These are phyloP conservation scores for Colletotrichum sp. DNA, from an alignment of 2,329 filamentous ascomycete species.

Conservation along the genomic window DNA sequence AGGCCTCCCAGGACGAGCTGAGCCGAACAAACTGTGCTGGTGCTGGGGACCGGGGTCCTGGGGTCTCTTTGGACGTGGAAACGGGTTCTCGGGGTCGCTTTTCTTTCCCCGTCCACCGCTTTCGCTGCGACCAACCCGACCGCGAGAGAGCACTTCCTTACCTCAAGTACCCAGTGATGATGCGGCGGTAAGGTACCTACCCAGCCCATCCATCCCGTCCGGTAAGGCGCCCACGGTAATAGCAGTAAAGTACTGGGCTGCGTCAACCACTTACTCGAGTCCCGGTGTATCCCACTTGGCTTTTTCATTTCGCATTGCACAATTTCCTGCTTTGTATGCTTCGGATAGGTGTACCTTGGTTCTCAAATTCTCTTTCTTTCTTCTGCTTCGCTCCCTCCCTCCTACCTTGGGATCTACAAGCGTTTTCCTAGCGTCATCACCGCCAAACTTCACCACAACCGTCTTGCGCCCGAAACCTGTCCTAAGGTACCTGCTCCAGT, in stretches of 20 bases:
- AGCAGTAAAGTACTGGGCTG: neutral
- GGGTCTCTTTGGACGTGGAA: neutral
- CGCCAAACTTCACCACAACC: neutral
- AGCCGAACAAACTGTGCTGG: neutral
- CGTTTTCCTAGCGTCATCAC: neutral
- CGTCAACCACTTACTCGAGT: neutral
- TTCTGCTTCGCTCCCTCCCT: neutral
- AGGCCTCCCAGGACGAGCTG: neutral
- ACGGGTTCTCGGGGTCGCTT: slow-evolving; percentile 12
- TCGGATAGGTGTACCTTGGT: neutral
- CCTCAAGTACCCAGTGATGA: neutral
- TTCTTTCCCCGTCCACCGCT: neutral
- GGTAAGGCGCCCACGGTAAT: neutral
- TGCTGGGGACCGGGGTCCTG: neutral
- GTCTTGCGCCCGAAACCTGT: neutral
- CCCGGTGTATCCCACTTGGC: neutral
- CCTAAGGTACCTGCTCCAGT: neutral
- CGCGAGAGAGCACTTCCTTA: neutral
- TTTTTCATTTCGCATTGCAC: neutral
- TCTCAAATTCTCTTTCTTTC: neutral
- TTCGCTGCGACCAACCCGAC: neutral
- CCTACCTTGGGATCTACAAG: neutral
- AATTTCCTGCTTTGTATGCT: neutral
- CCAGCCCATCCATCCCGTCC: neutral
- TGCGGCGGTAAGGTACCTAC: neutral